Base-by-base conservation (phyloP, 805 yeast genomes). In the Nakazawaea laoshanensis region DNA sequence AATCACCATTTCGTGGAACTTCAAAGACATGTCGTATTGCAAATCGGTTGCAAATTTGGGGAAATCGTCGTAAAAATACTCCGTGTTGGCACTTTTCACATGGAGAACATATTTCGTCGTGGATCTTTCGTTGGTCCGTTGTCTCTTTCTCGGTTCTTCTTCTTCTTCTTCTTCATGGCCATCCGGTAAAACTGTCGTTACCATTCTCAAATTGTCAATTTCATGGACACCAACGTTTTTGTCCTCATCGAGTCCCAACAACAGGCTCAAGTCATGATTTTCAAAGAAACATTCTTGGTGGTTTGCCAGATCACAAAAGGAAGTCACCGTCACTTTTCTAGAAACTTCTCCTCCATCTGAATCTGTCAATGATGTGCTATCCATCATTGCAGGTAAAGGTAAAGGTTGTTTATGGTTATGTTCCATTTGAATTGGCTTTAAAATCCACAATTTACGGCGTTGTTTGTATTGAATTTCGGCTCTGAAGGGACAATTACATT, bases 381-480 rank as follows among this genome's bases (percentile, higher is more conserved):
- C 39, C 7, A 36, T 24, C 4, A 32, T 27, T 5, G 31, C 17
- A 2, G 39, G 39, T 24, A 36, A 27, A 19, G 23, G 28, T 6
- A 31, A 12, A 3, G 19, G 13, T 10, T 31, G 25, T n/a, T 32
- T 34, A 30, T 49, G 53, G 8, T 46, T 40, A 35, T 49, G 53
- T 2, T 19, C 24, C 27, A 33, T 23, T 4, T 25, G 24, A 9
- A 47, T 41, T 3, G 52, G 45, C 35, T 49, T 49, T 32, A 49
- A 27, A 13, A 49, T 28, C 53, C 53, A 49, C 6, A 41, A 30
- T n/a, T 38, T 32, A 32, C 44, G 49, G 17, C 47, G 44, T 19
- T 41, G 36, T 30, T 49, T 49, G 27, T 33, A 42, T 29, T 49
- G 53, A 15, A 49, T 41, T 19, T 49, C 53, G 5, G 41, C 38